A percentile compares a stretch with the other conserved stretches of the same genome.
phyloP scores from a whole-genome alignment of 345 rosid species.

The Xanthoceras sorbifolium region DNA sequence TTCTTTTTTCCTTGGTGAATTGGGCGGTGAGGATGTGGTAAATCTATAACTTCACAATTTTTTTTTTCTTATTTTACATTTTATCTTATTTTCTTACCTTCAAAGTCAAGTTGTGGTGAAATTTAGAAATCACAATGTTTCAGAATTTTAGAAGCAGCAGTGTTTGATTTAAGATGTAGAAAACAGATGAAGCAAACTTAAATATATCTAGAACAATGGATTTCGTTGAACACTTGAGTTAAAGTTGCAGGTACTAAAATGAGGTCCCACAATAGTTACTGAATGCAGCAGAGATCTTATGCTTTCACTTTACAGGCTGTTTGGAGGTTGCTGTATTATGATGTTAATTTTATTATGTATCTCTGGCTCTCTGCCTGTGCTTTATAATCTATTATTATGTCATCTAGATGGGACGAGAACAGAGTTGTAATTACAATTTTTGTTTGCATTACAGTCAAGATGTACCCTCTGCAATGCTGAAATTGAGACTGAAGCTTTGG shows the following conservation, averaged over 20 bases:
- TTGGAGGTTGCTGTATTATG: not conserved
- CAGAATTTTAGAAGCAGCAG: not conserved
- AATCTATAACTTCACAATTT: not conserved
- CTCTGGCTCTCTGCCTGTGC: not conserved
- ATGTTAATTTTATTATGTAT: not conserved
- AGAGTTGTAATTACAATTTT: constrained; percentile 37
- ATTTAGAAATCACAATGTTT: not conserved
- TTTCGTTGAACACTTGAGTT: not conserved
- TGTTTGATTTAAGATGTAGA: constrained; percentile 11
- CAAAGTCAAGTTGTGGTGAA: not conserved
- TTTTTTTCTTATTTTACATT: too few species aligned
- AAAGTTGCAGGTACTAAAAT: not conserved
- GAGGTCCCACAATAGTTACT: not conserved
- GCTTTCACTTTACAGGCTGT: not conserved
- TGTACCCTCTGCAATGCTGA: constrained; percentile 88
- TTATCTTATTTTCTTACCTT: not conserved
- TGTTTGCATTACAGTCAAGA: constrained; percentile 75
- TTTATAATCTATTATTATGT: constrained; percentile 10
- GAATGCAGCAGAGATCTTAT: not conserved
- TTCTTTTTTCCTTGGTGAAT: not conserved
- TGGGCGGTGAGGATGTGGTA: not conserved
- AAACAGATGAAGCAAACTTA: not conserved
- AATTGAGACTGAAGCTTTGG: constrained; percentile 65
- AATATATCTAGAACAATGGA: not conserved
- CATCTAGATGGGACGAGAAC: constrained; percentile 28